phyloP scores from a whole-genome alignment of 2,329 filamentous ascomycete genomes.

The Fusarium keratoplasticum region DNA sequence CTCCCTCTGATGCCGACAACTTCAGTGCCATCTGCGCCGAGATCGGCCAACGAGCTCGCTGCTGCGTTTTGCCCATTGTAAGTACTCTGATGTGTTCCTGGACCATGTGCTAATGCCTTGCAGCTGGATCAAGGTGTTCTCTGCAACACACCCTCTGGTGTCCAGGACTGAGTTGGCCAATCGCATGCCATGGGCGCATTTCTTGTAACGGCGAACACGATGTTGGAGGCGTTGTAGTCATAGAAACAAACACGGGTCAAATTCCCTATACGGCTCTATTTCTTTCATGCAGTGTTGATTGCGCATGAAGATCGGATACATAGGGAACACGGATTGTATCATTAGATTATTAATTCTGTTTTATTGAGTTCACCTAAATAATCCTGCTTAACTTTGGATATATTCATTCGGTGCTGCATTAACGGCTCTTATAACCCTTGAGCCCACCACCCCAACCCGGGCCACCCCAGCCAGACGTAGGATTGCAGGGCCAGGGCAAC shows the following conservation, averaged over 20 bases:
- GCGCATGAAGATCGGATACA: neutral
- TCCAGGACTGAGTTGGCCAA: slow-evolving; percentile 40
- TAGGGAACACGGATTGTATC: neutral
- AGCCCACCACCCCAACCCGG: too few relatives aligned
- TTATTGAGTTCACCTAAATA: neutral
- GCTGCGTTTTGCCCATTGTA: slow-evolving; percentile 65
- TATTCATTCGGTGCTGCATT: neutral
- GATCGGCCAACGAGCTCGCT: slow-evolving; percentile 66
- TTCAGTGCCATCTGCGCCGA: slow-evolving; percentile 61
- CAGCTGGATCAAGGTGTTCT: slow-evolving; percentile 50
- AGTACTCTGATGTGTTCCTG: neutral
- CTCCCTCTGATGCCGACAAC: slow-evolving; percentile 53
- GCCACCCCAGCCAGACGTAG: neutral
- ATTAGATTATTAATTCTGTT: neutral
- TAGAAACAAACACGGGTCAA: neutral
- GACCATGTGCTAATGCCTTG: neutral
- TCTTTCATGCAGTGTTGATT: neutral
- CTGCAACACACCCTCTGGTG: slow-evolving; percentile 49
- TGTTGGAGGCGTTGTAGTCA: neutral
- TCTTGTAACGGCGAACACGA: neutral
- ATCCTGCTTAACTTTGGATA: neutral
- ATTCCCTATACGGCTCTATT: neutral
- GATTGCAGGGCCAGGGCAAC: neutral
- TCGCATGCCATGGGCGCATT: neutral
- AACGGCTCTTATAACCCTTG: neutral